A percentile compares a stretch with the other conserved stretches of the same genome.
These are phyloP conservation scores for Phycomyces nitens DNA, from an alignment of 192 early-diverging fungal species.

Conservation along the genomic window DNA sequence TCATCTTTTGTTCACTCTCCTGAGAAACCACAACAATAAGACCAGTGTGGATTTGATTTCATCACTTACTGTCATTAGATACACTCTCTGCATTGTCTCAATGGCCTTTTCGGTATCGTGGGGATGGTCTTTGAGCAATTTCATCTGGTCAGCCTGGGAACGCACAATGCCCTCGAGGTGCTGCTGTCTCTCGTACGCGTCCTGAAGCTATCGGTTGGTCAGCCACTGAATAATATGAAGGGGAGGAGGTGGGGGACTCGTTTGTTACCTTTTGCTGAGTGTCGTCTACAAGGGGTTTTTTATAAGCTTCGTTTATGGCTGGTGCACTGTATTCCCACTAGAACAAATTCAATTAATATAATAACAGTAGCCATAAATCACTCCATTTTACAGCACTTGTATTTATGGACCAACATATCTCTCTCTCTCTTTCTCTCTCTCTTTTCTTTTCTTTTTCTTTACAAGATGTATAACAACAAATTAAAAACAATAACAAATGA, in stretches of 20 bases:
- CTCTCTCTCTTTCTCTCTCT: too few relatives aligned
- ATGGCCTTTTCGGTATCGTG: constrained; percentile 10
- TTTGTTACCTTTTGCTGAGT: constrained; percentile 26
- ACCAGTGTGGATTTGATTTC: too few relatives aligned
- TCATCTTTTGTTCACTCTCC: constrained; percentile 31
- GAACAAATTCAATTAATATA: not conserved
- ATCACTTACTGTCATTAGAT: not conserved
- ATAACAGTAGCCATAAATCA: too few relatives aligned
- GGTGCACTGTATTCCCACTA: constrained; percentile 20
- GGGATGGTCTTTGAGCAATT: not conserved
- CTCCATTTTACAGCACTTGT: too few relatives aligned
- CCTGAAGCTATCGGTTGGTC: constrained; percentile 10
- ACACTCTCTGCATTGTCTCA: constrained; percentile 24
- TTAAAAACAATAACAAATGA: too few relatives aligned
- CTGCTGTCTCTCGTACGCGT: constrained; percentile 15
- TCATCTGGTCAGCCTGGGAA: constrained; percentile 25
- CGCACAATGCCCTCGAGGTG: constrained; percentile 12
- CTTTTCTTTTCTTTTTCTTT: too few relatives aligned
- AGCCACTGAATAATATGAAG: too few relatives aligned
- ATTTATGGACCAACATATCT: too few relatives aligned
- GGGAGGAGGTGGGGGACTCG: too few relatives aligned
- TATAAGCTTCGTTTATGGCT: not conserved
- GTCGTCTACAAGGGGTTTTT: constrained; percentile 7
- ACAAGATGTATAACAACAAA: too few relatives aligned
- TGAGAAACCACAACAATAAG: not conserved